Conservation (phyloP, 352 stramenopile genomes). For the Globisporangium nunn region DNA sequence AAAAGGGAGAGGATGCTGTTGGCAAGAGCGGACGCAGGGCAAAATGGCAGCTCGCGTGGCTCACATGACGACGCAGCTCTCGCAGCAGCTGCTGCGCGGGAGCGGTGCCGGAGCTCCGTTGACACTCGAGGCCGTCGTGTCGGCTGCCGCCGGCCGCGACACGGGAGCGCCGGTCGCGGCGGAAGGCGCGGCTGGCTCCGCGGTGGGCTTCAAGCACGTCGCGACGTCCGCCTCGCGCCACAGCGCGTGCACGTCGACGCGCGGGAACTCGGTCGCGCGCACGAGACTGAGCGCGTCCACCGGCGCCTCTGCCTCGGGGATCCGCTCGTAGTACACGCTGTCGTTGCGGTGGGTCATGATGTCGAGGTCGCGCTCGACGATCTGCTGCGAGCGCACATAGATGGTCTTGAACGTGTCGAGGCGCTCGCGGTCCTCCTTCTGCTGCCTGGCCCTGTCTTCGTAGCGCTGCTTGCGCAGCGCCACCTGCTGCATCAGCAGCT, state of each 20-base stretch:
- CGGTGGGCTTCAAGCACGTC: slow-evolving; percentile 26
- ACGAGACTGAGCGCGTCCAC: slow-evolving; percentile 48
- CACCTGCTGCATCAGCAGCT: slow-evolving; percentile 24
- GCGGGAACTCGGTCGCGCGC: slow-evolving; percentile 27
- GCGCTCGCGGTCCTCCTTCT: slow-evolving; percentile 32
- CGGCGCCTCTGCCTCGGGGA: slow-evolving; percentile 34
- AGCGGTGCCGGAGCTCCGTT: neutral
- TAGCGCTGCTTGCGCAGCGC: slow-evolving; percentile 28
- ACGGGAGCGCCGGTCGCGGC: neutral
- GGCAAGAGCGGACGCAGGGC: too few species aligned
- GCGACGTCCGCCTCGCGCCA: slow-evolving; percentile 45
- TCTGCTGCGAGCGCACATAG: slow-evolving; percentile 51
- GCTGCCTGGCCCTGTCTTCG: slow-evolving; percentile 23
- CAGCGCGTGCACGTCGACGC: slow-evolving; percentile 24
- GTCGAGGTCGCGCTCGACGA: slow-evolving; percentile 60
- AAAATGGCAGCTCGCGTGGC: neutral
- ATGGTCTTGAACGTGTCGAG: slow-evolving; percentile 28
- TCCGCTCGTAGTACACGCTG: slow-evolving; percentile 62
- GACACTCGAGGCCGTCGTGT: neutral
- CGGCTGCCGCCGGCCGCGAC: neutral
- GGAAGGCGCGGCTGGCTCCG: neutral
- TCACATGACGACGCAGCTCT: slow-evolving; percentile 37
- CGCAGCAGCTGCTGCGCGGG: slow-evolving; percentile 26
- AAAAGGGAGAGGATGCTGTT: too few species aligned
- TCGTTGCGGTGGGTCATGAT: slow-evolving; percentile 66